Conservation (phyloP, 179 eudicot species). For the Dionaea muscipula region DNA sequence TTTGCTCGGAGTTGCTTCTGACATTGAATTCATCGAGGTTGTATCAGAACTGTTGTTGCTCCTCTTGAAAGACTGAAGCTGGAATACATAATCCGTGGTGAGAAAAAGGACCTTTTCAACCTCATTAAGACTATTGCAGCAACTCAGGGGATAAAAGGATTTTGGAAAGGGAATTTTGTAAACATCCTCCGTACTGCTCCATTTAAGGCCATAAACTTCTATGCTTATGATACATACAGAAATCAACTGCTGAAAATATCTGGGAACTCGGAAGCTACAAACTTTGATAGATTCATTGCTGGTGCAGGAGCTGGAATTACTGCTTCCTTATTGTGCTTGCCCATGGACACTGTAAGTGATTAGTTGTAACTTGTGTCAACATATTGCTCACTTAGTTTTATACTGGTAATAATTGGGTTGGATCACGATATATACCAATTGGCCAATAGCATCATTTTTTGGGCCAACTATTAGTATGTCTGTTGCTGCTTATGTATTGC, state of each 20-base stretch:
- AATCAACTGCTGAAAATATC: conserved; percentile 50
- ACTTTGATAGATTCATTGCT: conserved; percentile 73
- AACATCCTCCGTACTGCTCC: conserved; percentile 89
- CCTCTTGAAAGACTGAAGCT: conserved; percentile 96
- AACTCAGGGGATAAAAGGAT: conserved; percentile 75
- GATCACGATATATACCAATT: too few species aligned
- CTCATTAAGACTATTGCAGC: conserved; percentile 49
- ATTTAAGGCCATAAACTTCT: conserved; percentile 81
- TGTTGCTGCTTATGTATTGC: too few species aligned
- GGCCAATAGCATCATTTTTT: too few species aligned
- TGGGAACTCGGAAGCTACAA: conserved; percentile 46
- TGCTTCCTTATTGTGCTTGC: conserved; percentile 83
- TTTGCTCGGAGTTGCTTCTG: too few species aligned
- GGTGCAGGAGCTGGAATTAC: conserved; percentile 97
- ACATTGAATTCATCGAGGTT: too few species aligned
- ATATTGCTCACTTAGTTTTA: too few species aligned
- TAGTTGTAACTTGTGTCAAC: too few species aligned
- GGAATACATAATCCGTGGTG: conserved; percentile 90
- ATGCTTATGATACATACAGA: conserved; percentile 74
- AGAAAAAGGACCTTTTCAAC: conserved; percentile 53
- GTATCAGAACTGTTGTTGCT: conserved; percentile 81
- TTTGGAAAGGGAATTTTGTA: conserved; percentile 95
- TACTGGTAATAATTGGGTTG: too few species aligned
- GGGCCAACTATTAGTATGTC: too few species aligned
- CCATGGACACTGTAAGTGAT: conserved; percentile 73